These are phyloP conservation scores for Calocybe gambosa DNA, from an alignment of 1,284 basidiomycete genomes.

Conservation along the genomic window DNA sequence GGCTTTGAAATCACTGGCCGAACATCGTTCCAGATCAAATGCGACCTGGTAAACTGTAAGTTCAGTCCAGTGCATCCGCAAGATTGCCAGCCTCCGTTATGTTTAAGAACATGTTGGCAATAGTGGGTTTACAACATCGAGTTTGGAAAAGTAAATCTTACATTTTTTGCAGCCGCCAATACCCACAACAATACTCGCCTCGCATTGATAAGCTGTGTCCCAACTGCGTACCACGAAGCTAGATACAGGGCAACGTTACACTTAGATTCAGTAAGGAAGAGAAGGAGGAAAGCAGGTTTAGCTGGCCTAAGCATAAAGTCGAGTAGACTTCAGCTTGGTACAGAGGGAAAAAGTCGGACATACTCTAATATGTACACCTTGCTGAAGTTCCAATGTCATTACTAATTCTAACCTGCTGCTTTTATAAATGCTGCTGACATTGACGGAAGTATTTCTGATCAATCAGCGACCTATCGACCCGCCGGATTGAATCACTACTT, in stretches of 20 bases:
- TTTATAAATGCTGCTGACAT: conserved; percentile 11
- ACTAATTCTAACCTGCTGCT: background rate
- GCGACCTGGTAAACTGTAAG: conserved; percentile 52
- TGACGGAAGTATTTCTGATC: conserved; percentile 1
- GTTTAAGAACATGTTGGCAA: conserved; percentile 61
- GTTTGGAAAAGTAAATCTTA: conserved; percentile 16
- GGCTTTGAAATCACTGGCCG: conserved; percentile 1
- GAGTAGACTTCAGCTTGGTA: conserved; percentile 1
- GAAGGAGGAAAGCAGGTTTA: background rate
- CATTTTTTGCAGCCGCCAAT: conserved; percentile 46
- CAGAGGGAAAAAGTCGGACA: conserved; percentile 10
- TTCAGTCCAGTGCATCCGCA: conserved; percentile 57
- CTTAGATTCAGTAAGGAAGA: background rate
- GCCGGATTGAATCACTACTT: conserved; percentile 16
- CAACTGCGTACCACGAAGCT: conserved; percentile 20
- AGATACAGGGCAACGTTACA: background rate
- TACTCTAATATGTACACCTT: conserved; percentile 9
- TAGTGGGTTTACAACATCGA: conserved; percentile 43
- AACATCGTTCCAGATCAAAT: conserved; percentile 46
- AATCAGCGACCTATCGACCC: conserved; percentile 4
- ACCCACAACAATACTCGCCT: conserved; percentile 60
- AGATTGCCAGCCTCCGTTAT: conserved; percentile 44
- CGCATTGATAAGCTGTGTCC: conserved; percentile 45
- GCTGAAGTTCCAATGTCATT: conserved; percentile 2
- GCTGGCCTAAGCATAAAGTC: background rate